Evolutionary conservation across 2,329 filamentous ascomycete genomes (phyloP).

Genomic region (Neofusicoccum laricinum): DNA sequence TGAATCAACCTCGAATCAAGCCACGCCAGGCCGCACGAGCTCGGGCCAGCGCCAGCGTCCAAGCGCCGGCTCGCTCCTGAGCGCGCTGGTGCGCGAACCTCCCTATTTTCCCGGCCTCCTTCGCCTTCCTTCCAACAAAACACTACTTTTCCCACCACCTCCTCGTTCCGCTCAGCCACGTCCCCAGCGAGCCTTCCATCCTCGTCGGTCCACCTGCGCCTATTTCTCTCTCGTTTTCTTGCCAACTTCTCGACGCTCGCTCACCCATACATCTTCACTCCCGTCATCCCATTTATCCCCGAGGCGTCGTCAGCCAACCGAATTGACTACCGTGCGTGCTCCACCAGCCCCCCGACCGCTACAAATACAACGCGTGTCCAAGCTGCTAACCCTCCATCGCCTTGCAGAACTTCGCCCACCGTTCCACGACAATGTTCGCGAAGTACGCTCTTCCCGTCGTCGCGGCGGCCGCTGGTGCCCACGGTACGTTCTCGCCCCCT

Average conservation of each 20-base stretch:
- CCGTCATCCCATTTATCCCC: constrained; percentile 28
- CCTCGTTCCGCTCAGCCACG: constrained; percentile 22
- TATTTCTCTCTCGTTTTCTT: constrained; percentile 39
- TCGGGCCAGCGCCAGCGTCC: constrained; percentile 3
- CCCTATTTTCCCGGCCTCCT: constrained; percentile 18
- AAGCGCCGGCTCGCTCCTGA: constrained; percentile 12
- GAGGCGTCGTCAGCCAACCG: constrained; percentile 32
- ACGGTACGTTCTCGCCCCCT: constrained; percentile 42
- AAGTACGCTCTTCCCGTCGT: constrained; percentile 57
- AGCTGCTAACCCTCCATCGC: constrained; percentile 24
- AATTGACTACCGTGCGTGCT: constrained; percentile 23
- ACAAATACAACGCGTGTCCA: constrained; percentile 21
- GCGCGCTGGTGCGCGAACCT: constrained; percentile 13
- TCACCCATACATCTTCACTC: constrained; percentile 33
- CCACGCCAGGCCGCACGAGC: constrained; percentile 13
- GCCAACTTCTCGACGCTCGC: constrained; percentile 32
- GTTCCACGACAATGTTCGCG: constrained; percentile 49
- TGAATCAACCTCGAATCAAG: constrained; percentile 16
- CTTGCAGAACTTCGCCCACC: constrained; percentile 24
- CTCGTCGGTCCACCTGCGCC: constrained; percentile 20
- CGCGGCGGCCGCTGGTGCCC: constrained; percentile 51
- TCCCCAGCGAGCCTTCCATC: constrained; percentile 18
- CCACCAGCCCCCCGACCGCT: constrained; percentile 8
- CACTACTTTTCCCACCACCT: constrained; percentile 17
- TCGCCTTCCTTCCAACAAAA: constrained; percentile 17